Conservation (phyloP, 371 early-diverging fungal genomes). For the Phascolomyces articulosus region DNA sequence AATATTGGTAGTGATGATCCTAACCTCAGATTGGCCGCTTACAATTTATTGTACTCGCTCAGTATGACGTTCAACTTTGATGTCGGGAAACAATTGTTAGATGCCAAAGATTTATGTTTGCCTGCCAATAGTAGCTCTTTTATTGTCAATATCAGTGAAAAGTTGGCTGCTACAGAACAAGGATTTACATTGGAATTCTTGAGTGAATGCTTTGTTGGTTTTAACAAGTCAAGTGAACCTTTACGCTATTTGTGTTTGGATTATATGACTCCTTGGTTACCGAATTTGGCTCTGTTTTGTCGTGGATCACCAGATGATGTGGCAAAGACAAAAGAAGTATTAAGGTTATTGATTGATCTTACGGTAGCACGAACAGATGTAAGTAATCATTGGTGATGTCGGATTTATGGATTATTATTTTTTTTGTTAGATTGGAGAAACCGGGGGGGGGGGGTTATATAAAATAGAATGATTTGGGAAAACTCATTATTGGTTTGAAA, state of each 20-base stretch:
- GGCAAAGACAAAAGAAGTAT: slow-evolving; percentile 72
- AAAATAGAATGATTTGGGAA: too few relatives aligned
- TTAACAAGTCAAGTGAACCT: slow-evolving; percentile 76
- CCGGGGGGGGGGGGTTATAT: too few relatives aligned
- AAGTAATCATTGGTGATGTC: too few relatives aligned
- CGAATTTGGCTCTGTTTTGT: slow-evolving; percentile 74
- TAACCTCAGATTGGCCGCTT: slow-evolving; percentile 80
- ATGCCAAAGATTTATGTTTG: slow-evolving; percentile 86
- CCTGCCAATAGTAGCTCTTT: slow-evolving; percentile 89
- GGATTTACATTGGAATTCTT: slow-evolving; percentile 89
- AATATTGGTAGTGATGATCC: slow-evolving; percentile 87
- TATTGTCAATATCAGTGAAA: slow-evolving; percentile 79
- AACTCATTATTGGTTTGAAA: too few relatives aligned
- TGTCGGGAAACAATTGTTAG: slow-evolving; percentile 80
- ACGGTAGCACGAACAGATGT: slow-evolving; percentile 85
- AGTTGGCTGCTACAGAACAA: slow-evolving; percentile 76
- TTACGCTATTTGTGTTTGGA: slow-evolving; percentile 84
- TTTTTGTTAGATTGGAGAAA: too few relatives aligned
- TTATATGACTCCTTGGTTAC: slow-evolving; percentile 91
- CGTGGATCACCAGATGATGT: slow-evolving; percentile 49
- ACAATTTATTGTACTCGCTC: slow-evolving; percentile 85
- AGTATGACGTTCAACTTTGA: slow-evolving; percentile 86
- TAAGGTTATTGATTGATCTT: slow-evolving; percentile 79
- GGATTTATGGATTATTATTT: background rate
- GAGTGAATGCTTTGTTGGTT: slow-evolving; percentile 85